phyloP scores from a whole-genome alignment of 2,329 filamentous ascomycete genomes.

The Trichoderma lentiforme region DNA sequence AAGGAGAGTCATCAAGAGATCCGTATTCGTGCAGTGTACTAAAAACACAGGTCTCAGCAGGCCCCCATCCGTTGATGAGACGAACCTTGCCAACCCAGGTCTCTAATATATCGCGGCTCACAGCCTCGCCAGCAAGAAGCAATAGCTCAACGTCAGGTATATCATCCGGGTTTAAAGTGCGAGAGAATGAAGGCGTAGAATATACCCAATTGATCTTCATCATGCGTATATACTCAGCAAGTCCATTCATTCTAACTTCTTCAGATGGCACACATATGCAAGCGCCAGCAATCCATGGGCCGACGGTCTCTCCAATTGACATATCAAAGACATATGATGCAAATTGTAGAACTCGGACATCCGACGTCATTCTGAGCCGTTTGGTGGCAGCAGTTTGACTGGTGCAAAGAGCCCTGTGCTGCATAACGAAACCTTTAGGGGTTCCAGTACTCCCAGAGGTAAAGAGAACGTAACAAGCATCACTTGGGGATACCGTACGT shows the following conservation, averaged over 20 bases:
- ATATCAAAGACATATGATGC: conserved; percentile 16
- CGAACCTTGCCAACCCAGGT: conserved; percentile 11
- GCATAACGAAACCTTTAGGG: conserved; percentile 19
- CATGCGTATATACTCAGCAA: background rate
- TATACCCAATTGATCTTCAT: conserved; percentile 12
- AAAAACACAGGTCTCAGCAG: conserved; percentile 15
- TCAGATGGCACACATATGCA: conserved; percentile 19
- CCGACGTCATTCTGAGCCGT: background rate
- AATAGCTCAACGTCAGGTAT: conserved; percentile 11
- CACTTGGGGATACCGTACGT: background rate
- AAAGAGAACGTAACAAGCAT: conserved; percentile 19
- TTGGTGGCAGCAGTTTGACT: background rate
- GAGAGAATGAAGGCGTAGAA: conserved; percentile 11
- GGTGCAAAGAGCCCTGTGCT: conserved; percentile 17
- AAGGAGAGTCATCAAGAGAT: background rate
- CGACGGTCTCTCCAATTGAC: conserved; percentile 11
- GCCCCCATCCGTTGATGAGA: conserved; percentile 15
- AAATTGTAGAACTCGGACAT: conserved; percentile 14
- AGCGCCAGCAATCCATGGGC: conserved; percentile 4
- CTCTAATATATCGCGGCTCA: conserved; percentile 6
- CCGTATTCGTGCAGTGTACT: conserved; percentile 8
- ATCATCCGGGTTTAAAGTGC: conserved; percentile 21
- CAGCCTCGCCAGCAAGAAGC: conserved; percentile 9
- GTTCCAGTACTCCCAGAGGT: conserved; percentile 20
- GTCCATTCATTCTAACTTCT: background rate